phyloP scores from a whole-genome alignment of 176 grass and related monocot genomes.

The Avena eriantha region DNA sequence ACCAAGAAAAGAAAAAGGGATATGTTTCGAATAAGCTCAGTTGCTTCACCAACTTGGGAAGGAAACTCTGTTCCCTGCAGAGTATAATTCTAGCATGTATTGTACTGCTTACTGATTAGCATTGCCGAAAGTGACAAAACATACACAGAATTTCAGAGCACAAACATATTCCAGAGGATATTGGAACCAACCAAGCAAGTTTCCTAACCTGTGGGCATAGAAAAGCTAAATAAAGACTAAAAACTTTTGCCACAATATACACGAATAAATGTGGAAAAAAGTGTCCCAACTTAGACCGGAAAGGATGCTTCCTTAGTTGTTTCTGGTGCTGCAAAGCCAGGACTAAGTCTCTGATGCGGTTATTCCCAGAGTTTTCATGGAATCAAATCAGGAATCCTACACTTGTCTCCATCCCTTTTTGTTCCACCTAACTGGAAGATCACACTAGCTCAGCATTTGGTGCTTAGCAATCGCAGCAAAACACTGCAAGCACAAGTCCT shows the following conservation, averaged over 20 bases:
- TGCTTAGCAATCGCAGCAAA: slow-evolving; percentile 50
- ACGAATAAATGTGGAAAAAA: slow-evolving; percentile 1
- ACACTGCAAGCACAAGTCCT: slow-evolving; percentile 43
- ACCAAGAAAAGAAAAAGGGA: background rate
- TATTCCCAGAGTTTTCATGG: slow-evolving; percentile 25
- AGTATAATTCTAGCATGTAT: slow-evolving; percentile 33
- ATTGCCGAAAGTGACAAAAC: background rate
- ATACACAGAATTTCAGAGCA: background rate
- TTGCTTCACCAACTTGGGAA: slow-evolving; percentile 22
- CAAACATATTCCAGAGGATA: background rate
- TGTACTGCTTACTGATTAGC: background rate
- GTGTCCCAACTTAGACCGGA: background rate
- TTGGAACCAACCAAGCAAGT: slow-evolving; percentile 1
- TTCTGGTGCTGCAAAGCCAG: background rate
- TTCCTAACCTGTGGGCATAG: background rate
- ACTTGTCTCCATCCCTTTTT: background rate
- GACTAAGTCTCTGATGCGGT: slow-evolving; percentile 17
- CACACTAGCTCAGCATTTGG: slow-evolving; percentile 8
- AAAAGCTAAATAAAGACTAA: slow-evolving; percentile 8
- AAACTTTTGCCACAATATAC: background rate
- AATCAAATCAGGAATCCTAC: slow-evolving; percentile 20
- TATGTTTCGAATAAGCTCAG: slow-evolving; percentile 30
- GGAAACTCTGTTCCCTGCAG: background rate
- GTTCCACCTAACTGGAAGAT: background rate
- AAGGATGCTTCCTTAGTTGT: slow-evolving; percentile 15